A percentile compares a stretch with the other conserved stretches of the same genome.
Evolutionary conservation across 768 basidiomycete species (phyloP).

Genomic region (Ephemerocybe angulata): DNA sequence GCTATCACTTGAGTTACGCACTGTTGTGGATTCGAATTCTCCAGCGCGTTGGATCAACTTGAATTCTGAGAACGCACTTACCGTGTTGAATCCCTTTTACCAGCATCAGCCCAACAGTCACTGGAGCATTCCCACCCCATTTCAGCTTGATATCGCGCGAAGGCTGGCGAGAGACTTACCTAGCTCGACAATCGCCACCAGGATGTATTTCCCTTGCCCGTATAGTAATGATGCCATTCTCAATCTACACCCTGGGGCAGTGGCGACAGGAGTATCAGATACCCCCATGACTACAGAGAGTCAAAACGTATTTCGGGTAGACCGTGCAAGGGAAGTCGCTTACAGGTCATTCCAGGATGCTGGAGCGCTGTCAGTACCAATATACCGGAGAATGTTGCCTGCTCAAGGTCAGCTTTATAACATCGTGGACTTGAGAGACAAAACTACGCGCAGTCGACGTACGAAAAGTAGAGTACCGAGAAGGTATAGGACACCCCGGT

Average conservation of each 20-base stretch:
- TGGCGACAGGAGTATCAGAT: too few relatives aligned
- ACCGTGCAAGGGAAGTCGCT: neutral
- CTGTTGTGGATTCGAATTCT: too few relatives aligned
- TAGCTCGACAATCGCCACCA: neutral
- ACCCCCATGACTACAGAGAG: too few relatives aligned
- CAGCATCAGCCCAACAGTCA: constrained; percentile 1
- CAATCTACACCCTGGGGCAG: too few relatives aligned
- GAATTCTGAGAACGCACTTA: neutral
- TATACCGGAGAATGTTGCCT: neutral
- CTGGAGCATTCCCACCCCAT: neutral
- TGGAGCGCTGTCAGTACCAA: neutral
- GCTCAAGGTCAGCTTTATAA: neutral
- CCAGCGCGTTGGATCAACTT: too few relatives aligned
- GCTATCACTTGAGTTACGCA: neutral
- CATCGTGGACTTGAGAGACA: neutral
- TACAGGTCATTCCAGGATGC: neutral
- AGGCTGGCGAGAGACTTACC: neutral
- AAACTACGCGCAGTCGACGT: neutral
- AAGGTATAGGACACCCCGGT: neutral
- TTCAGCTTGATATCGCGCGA: neutral
- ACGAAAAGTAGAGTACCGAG: neutral
- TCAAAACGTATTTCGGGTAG: neutral
- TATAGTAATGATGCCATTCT: neutral
- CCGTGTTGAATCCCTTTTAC: constrained; percentile 5
- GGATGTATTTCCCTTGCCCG: neutral